A percentile compares a stretch with the other conserved stretches of the same genome.
Conservation (phyloP, 768 basidiomycete species). For the Lentinula lateritia region DNA sequence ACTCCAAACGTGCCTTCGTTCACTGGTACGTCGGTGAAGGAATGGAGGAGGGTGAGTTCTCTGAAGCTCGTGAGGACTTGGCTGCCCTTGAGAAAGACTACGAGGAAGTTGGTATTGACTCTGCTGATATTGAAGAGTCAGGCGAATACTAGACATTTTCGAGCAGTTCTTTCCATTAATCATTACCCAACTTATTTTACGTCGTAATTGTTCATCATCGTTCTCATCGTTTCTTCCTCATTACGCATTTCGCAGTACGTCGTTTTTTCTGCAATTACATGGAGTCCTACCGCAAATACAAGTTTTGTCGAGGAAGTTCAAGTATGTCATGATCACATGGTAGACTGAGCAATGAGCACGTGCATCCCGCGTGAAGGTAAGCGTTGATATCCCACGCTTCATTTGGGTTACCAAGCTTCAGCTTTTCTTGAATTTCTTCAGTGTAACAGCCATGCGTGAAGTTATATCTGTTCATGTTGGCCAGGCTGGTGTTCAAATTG, state of each 20-base stretch:
- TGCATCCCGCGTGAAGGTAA: background rate
- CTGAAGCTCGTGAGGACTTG: constrained; percentile 96
- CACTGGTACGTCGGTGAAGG: constrained; percentile 98
- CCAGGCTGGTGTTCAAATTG: constrained; percentile 93
- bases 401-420: background rate
- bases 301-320: background rate
- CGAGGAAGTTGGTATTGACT: constrained; percentile 82
- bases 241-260: background rate
- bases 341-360: background rate
- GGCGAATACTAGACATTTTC: constrained; percentile 43
- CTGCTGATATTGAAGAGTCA: constrained; percentile 66
- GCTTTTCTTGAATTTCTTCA: background rate
- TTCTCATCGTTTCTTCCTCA: background rate
- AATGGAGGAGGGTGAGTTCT: constrained; percentile 99
- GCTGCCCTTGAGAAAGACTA: constrained; percentile 96
- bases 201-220: constrained; percentile 1
- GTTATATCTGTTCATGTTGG: constrained; percentile 96
- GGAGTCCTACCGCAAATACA: background rate
- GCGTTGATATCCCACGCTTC: background rate
- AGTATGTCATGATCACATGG: background rate
- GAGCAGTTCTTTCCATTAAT: background rate
- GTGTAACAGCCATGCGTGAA: constrained; percentile 57
- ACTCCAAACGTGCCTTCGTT: constrained; percentile 90
- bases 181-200: background rate
- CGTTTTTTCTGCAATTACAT: background rate